phyloP scores from a whole-genome alignment of 179 eudicot species.

The Sideroxylon spinosum region DNA sequence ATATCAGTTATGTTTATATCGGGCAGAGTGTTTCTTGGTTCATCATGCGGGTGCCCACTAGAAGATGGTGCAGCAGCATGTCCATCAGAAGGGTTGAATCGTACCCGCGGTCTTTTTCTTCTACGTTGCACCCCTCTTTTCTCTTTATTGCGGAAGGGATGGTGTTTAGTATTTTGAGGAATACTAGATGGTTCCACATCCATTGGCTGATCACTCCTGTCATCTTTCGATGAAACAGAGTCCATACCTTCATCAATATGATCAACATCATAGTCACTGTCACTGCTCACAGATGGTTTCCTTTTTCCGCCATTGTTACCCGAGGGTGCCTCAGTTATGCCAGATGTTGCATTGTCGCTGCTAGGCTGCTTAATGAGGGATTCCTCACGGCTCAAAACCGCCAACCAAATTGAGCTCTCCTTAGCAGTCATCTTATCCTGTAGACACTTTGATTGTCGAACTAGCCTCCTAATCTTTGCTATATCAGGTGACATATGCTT shows the following conservation, averaged over 20 bases:
- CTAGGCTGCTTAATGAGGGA: conserved; percentile 48
- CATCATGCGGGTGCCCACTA: conserved; percentile 25
- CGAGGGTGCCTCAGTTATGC: conserved; percentile 45
- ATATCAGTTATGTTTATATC: conserved; percentile 30
- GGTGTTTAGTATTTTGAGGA: conserved; percentile 14
- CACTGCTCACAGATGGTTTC: conserved; percentile 49
- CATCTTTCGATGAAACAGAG: conserved; percentile 74
- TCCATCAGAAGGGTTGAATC: conserved; percentile 28
- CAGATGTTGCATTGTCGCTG: conserved; percentile 56
- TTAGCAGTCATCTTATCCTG: conserved; percentile 94
- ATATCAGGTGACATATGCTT: conserved; percentile 83
- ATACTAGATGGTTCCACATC: conserved; percentile 33
- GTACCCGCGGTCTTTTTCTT: conserved; percentile 39
- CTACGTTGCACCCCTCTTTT: conserved; percentile 29
- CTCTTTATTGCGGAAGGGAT: conserved; percentile 26
- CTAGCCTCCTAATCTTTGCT: conserved; percentile 64
- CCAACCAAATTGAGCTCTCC: conserved; percentile 83
- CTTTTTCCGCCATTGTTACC: conserved; percentile 41
- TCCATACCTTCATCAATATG: conserved; percentile 51
- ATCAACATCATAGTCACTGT: conserved; percentile 83
- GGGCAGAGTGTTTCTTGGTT: conserved; percentile 25
- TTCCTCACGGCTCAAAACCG: conserved; percentile 64
- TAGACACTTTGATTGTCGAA: conserved; percentile 66
- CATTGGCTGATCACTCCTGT: conserved; percentile 35
- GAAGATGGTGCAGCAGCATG: conserved; percentile 25